Conservation (phyloP, 2,329 filamentous ascomycete species). For the Dactylellina drechsleri region DNA sequence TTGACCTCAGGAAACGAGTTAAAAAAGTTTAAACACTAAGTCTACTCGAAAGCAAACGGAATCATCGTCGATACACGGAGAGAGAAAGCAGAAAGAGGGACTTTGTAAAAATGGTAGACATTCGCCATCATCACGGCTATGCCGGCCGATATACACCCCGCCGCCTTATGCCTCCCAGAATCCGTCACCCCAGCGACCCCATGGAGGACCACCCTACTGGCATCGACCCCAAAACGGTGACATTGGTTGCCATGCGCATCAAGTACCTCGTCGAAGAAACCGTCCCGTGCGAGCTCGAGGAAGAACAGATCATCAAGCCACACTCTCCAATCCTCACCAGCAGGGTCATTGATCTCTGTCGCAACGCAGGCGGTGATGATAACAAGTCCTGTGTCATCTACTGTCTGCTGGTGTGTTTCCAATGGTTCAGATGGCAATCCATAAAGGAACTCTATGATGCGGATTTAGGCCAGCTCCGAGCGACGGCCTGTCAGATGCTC, state of each 20-base stretch:
- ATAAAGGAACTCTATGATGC: conserved; percentile 88
- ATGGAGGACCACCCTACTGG: conserved; percentile 30
- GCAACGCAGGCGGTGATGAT: conserved; percentile 79
- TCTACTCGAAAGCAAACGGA: no score
- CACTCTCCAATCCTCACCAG: conserved; percentile 87
- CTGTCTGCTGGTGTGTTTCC: conserved; percentile 77
- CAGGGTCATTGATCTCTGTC: conserved; percentile 81
- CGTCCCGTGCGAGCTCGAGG: conserved; percentile 88
- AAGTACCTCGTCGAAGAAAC: conserved; percentile 80
- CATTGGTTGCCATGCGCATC: conserved; percentile 86
- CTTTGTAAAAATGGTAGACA: conserved; percentile 43
- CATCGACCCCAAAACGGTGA: conserved; percentile 74
- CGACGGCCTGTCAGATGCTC: conserved; percentile 86
- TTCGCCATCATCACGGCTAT: conserved; percentile 20
- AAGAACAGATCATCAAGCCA: conserved; percentile 76
- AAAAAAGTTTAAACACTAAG: conserved; percentile 20
- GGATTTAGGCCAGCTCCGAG: conserved; percentile 75
- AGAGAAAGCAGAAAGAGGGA: no score
- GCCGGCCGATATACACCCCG: conserved; percentile 37
- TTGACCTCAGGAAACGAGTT: background rate
- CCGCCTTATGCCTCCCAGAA: conserved; percentile 26
- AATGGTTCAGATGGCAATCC: conserved; percentile 64
- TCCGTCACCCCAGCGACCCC: conserved; percentile 7
- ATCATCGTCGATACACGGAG: no score
- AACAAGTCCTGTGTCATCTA: conserved; percentile 83